Evolutionary conservation across 495 filamentous ascomycete genomes (phyloP), one percentile per base, ranked within the genome.

Genomic region (Evernia prunastri): DNA sequence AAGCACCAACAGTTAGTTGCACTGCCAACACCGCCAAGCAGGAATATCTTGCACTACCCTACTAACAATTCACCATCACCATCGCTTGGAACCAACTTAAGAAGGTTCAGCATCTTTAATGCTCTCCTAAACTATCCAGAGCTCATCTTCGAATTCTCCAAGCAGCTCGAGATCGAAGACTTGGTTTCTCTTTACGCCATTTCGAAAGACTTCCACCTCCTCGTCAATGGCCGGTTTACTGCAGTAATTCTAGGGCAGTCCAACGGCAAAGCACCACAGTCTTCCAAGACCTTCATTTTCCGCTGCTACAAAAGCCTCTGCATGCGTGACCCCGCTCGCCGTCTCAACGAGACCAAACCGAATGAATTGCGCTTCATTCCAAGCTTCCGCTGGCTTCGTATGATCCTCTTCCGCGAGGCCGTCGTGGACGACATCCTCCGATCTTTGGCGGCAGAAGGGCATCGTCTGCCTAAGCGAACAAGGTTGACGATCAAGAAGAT

Each of bases 141-240:
- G 35, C 69, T 89, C 7, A 64, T 78, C 56, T 68, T 83, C 33
- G 74, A 77, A 61, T 64, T 88, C 29, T 75, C 78, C 61, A 77
- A 76, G 56, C 72, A 79, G 45, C 79, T 89, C 56, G 63, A 69
- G 13, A 68, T 82, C 5, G 62, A 73, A 7, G 78, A 83, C 49
- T 71, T 89, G 18, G 53, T 87, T 59, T 74, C 72, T 23, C 77
- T 89, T 23, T 86, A 85, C 72, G 71, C 81, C 66, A 80, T 84
- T 60, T 82, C 79, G 65, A 81, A 78, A 59, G 68, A 74, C 45
- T 87, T 87, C 72, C 80, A 87, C 69, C 47, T 66, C 13, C 72
- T 80, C 51, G 63, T 86, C 65, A 81, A 84, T 63, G 49, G 61
- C 33, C 67, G 82, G 68, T 69, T 71, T 58, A 72, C 70, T 3